phyloP scores from a whole-genome alignment of 148 eudicot species.

The Amaranthus hypochondriacus region DNA sequence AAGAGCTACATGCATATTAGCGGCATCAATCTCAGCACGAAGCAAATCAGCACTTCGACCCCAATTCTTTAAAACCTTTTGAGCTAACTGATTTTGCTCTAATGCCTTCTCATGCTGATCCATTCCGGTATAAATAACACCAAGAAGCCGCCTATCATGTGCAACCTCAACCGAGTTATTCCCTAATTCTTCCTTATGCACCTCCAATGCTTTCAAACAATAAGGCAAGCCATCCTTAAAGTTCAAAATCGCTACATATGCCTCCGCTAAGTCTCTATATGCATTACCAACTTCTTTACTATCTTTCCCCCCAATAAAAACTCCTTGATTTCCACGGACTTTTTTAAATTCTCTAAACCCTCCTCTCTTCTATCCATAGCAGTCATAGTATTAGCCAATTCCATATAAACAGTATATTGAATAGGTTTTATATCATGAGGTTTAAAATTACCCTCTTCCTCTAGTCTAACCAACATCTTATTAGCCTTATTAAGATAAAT shows the following conservation, averaged over 20 bases:
- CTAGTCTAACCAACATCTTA: slow-evolving; percentile 50
- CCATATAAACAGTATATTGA: slow-evolving; percentile 80
- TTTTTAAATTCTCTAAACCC: slow-evolving; percentile 56
- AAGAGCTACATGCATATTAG: slow-evolving; percentile 87
- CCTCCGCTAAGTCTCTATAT: slow-evolving; percentile 80
- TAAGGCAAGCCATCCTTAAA: slow-evolving; percentile 71
- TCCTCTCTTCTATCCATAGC: slow-evolving; percentile 95
- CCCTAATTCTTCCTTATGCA: slow-evolving; percentile 58
- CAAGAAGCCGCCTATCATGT: slow-evolving; percentile 75
- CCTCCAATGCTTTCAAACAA: slow-evolving; percentile 76
- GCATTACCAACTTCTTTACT: slow-evolving; percentile 78
- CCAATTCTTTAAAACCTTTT: slow-evolving; percentile 73
- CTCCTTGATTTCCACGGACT: slow-evolving; percentile 68
- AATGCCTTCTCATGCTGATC: slow-evolving; percentile 83
- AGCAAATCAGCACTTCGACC: slow-evolving; percentile 67
- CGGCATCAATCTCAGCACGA: slow-evolving; percentile 82
- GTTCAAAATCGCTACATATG: slow-evolving; percentile 59
- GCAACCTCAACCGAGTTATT: slow-evolving; percentile 87
- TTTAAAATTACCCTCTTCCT: slow-evolving; percentile 36
- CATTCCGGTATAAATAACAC: slow-evolving; percentile 81
- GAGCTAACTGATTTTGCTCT: slow-evolving; percentile 69
- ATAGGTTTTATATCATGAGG: slow-evolving; percentile 51
- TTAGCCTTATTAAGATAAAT: slow-evolving; percentile 80
- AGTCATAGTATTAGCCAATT: slow-evolving; percentile 67
- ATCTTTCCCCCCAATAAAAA: slow-evolving; percentile 53